Evolutionary conservation across 495 filamentous ascomycete genomes (phyloP), one percentile per base, ranked within the genome.

Genomic region (Chaetomidium leptoderma): DNA sequence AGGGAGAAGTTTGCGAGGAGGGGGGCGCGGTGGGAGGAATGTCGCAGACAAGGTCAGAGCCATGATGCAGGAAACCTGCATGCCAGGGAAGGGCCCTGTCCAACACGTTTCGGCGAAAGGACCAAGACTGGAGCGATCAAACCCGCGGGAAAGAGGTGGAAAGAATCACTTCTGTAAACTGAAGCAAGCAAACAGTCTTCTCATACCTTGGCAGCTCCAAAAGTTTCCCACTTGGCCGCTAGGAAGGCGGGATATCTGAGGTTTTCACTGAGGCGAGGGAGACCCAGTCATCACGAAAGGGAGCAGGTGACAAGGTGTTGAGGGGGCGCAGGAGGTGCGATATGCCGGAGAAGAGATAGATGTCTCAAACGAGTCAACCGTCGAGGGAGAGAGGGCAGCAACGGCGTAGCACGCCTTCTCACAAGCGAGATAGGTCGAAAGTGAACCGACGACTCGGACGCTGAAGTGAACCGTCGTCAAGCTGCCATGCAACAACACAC

Each of bases 21-120:
- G 59, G 55, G 54, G 56, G 30, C 47, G 43, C 27, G 45, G n/a
- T 26, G 55, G 55, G 32, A 65, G 62, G 64, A 66, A 68, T 66
- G 62, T 55, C 52, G 47, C 51, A 49, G 59, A 39, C 39, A 49
- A 57, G 43, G 56, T 53, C 36, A 49, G 50, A 51, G 54, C 55
- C 58, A 55, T 57, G 56, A 65, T 58, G 59, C 63, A 59, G 62
- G 66, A 59, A 64, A 66, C 46, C 60, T 68, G 69, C 69, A 69
- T 69, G 58, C 69, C 66, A 69, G 66, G 63, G 68, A 51, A 60
- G 29, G 61, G 46, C 62, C 66, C 61, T 60, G 55, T 46, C 49
- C n/a, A 48, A 42, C 47, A 63, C 27, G 65, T 67, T 69, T 69
- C 60, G 64, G 63, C 59, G 64, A 30, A 35, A 45, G 42, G 56